Evolutionary conservation across 768 basidiomycete genomes (phyloP), one percentile per base, ranked within the genome.

Genomic region (Leccinum uliginosum): DNA sequence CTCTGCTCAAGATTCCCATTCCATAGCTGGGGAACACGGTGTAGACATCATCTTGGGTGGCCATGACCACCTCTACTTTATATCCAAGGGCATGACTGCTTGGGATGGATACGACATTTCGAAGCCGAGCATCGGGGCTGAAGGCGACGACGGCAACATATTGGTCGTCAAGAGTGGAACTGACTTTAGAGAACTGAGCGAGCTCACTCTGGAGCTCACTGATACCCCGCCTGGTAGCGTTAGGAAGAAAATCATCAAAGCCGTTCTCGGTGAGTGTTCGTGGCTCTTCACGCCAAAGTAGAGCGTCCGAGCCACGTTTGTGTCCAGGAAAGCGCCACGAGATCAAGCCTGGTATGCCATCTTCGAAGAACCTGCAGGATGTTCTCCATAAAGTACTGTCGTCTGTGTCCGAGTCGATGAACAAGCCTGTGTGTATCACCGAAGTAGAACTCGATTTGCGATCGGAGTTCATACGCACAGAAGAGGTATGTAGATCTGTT

Each of bases 101-200:
- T 91, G 89, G 89, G 82, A 87, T 27, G 79, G 77, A 53, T 86
- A 84, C 57, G 82, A 91, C 60, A 66, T 77, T 19, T 72, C 68
- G 4, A 62, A 77, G 44, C 67, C 75, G 4, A 78, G 81, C 27
- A 78, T 87, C 14, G 92, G 89, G 26, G 83, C 84, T 5, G 88
- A 91, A 63, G 75, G 74, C n/a, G 90, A 91, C 61, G 65, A 80
- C 2, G 89, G 89, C 4, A 83, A 89, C 49, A 75, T 88, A 29
- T 74, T 91, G n/a, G 77, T 89, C 19, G 75, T 93, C 59, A 95
- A 95, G 72, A 92, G 90, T 65, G 93, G 93, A 7, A 89, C 86
- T 2, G 92, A 96, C 72, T 96, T 96, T 67, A 82, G 89, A 35
- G 92, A 95, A 61, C 75, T 95, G 32, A 91, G 89, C 54, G 89